Percentiles rank a stretch among this genome's conserved stretches.
Conservation (phyloP, 2,329 filamentous ascomycete species). For the Zymoseptoria passerinii region DNA sequence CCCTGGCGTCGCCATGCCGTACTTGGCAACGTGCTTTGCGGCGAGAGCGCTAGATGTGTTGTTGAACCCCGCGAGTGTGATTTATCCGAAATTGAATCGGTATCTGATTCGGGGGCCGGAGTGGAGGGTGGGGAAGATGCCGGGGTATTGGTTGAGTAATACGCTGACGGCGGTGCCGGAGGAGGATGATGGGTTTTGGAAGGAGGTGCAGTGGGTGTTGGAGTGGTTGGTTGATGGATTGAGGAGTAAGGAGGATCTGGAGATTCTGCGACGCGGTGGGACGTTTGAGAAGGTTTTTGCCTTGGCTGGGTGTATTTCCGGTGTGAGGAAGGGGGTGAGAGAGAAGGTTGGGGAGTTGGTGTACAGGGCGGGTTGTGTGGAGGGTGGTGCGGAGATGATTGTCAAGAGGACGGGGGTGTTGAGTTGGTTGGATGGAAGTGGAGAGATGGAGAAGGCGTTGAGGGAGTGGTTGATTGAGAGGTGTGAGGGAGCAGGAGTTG, state of each 20-base stretch:
- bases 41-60: slow-evolving; percentile 61
- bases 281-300: slow-evolving; percentile 70
- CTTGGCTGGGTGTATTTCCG: slow-evolving; percentile 55
- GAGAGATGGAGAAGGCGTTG: slow-evolving; percentile 45
- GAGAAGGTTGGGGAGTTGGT: slow-evolving; percentile 55
- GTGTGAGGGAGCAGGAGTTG: slow-evolving; percentile 58
- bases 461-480: slow-evolving; percentile 53
- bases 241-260: slow-evolving; percentile 51
- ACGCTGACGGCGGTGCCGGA: slow-evolving; percentile 67
- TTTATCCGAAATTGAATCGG: slow-evolving; percentile 79
- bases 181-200: slow-evolving; percentile 63
- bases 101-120: slow-evolving; percentile 70
- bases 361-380: slow-evolving; percentile 58
- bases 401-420: slow-evolving; percentile 67
- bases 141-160: slow-evolving; percentile 56
- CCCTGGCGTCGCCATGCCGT: slow-evolving; percentile 46
- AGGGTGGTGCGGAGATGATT: slow-evolving; percentile 69
- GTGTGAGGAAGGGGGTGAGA: slow-evolving; percentile 47
- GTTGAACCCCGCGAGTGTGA: slow-evolving; percentile 65
- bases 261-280: slow-evolving; percentile 50
- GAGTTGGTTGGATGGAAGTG: slow-evolving; percentile 61
- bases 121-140: slow-evolving; percentile 57
- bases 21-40: slow-evolving; percentile 68
- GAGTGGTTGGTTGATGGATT: slow-evolving; percentile 61
- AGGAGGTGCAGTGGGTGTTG: slow-evolving; percentile 67